phyloP scores from a whole-genome alignment of 352 stramenopile species.

The Pythium phragmitis region DNA sequence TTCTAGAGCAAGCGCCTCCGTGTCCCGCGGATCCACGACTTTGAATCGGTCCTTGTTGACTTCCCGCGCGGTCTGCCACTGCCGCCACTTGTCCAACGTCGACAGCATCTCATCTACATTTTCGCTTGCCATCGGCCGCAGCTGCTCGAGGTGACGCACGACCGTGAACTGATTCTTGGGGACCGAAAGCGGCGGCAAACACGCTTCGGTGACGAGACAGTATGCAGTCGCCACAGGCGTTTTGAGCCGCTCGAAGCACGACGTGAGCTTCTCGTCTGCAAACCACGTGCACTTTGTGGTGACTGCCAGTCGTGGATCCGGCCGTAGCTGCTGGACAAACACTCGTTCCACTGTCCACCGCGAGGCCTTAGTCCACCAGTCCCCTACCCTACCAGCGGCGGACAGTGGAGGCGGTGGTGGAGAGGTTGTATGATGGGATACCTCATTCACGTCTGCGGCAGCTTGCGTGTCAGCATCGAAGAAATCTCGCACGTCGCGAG shows the following conservation, averaged over 20 bases:
- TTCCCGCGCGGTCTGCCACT: conserved; percentile 54
- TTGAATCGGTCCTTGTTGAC: conserved; percentile 67
- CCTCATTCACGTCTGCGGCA: background rate
- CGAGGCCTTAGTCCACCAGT: conserved; percentile 9
- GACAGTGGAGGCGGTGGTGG: conserved; percentile 13
- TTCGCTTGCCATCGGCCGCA: conserved; percentile 37
- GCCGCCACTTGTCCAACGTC: conserved; percentile 39
- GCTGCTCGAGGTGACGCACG: conserved; percentile 46
- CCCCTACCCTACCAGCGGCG: background rate
- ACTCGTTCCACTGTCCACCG: conserved; percentile 15
- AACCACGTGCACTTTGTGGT: conserved; percentile 28
- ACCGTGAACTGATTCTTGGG: conserved; percentile 38
- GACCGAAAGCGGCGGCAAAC: conserved; percentile 2
- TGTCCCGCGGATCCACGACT: conserved; percentile 53
- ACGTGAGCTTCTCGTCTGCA: conserved; percentile 37
- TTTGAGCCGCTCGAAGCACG: conserved; percentile 38
- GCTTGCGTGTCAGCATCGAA: background rate
- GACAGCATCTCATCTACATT: conserved; percentile 40
- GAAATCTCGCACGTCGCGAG: conserved; percentile 42
- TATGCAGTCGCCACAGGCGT: conserved; percentile 43
- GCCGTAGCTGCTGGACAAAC: conserved; percentile 31
- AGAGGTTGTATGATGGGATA: background rate
- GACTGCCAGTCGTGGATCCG: conserved; percentile 6
- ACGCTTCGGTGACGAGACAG: conserved; percentile 37
- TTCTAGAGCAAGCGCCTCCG: conserved; percentile 51